A percentile compares a stretch with the other conserved stretches of the same genome.
These are phyloP conservation scores for Lachnum nothofagi DNA, from an alignment of 2,329 filamentous ascomycete genomes.

Conservation along the genomic window DNA sequence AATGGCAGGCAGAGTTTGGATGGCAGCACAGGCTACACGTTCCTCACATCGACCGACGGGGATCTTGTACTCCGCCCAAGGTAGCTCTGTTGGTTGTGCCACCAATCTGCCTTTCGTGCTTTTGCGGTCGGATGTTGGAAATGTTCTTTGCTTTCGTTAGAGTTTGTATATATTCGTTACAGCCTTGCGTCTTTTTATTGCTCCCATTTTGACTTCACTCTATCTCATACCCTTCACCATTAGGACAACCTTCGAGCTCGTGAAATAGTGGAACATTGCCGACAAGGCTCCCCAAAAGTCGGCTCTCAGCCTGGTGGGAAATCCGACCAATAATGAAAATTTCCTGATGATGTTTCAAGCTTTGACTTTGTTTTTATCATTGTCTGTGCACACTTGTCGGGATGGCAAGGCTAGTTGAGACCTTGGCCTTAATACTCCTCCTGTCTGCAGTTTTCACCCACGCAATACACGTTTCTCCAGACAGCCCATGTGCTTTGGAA, in stretches of 20 bases:
- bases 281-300: not conserved
- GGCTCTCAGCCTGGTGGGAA: constrained; percentile 1
- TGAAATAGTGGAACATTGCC: too few species aligned
- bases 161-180: constrained; percentile 1
- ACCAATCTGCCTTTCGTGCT: not conserved
- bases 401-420: constrained; percentile 2
- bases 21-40: not conserved
- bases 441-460: not conserved
- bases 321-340: not conserved
- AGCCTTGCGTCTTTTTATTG: not conserved
- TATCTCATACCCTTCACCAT: too few species aligned
- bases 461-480: constrained; percentile 45
- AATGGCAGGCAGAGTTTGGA: constrained; percentile 1
- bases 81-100: not conserved
- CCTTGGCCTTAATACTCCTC: not conserved
- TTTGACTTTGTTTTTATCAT: not conserved
- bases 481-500: constrained; percentile 45
- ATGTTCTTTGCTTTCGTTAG: not conserved
- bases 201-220: not conserved
- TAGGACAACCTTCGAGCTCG: too few species aligned
- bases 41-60: not conserved
- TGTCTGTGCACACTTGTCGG: not conserved
- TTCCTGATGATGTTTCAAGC: constrained; percentile 8
- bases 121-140: not conserved
- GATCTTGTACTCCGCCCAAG: not conserved